Evolutionary conservation across 192 early-diverging fungal species (phyloP), one percentile per base, ranked within the genome.

Genomic region (Phycomyces nitens): DNA sequence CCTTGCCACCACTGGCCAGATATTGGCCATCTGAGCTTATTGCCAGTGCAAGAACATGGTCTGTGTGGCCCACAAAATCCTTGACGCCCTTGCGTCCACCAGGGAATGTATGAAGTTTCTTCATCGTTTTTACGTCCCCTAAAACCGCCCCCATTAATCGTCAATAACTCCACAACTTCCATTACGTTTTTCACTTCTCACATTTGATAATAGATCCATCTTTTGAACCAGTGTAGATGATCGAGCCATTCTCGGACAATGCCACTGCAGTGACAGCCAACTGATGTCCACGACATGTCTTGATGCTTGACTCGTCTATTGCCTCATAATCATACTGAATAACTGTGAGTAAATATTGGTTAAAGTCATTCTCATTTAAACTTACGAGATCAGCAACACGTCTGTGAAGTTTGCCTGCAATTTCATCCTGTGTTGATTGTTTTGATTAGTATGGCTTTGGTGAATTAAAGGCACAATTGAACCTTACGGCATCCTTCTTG

Each of bases 191-290:
- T 47, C 1, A 3, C 1, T 47, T 7, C 41, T 78, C 75, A 83
- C 86, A 99, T 77, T 96, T 96, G 62, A 93, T 87, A 71, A 99
- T 89, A 38, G 86, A 82, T 42, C 89, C 93, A 74, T 98, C 97
- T 79, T 99, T 99, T 26, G 89, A 90, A 4, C 85, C 90, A 42
- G 92, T 89, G 71, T 91, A 99, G 34, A 94, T 80, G 62, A 77
- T 82, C 29, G 75, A 69, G 29, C 86, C 79, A 55, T 82, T 68
- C 22, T 89, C 87, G 22, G 88, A 80, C 8, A 93, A 63, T 5
- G 88, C 88, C 11, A 95, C 79, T n/a, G 84, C 81, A 9, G 95
- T 97, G 3, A 95, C 80, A n/a, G 94, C 61, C 29, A 93, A 77
- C 47, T 86, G 76, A 69, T 94, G 92, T 3, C 86, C 88, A 50